Percentiles rank a stretch among this genome's conserved stretches.
Conservation (phyloP, 2,329 filamentous ascomycete genomes). For the Phialocephala subalpina region DNA sequence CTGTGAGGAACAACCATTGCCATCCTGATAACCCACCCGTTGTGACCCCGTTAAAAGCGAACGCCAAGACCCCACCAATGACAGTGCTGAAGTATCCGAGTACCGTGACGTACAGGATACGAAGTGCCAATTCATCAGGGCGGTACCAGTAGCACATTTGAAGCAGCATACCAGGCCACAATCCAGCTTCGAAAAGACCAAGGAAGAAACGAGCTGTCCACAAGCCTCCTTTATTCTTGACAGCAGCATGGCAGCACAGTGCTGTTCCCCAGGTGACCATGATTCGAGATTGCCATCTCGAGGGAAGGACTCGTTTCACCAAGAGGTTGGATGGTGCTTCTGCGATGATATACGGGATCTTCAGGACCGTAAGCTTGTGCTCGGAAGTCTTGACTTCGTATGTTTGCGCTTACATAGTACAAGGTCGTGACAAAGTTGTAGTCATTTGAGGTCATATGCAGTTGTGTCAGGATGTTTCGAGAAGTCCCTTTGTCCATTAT, state of each 20-base stretch:
- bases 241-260: slow-evolving; percentile 48
- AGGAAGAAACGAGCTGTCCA: slow-evolving; percentile 61
- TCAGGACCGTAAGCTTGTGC: slow-evolving; percentile 27
- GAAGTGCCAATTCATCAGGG: slow-evolving; percentile 55
- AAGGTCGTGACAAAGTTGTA: slow-evolving; percentile 46
- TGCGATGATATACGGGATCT: slow-evolving; percentile 47
- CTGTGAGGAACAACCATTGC: slow-evolving; percentile 50
- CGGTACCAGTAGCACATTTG: slow-evolving; percentile 58
- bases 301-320: slow-evolving; percentile 46
- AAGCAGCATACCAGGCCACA: slow-evolving; percentile 45
- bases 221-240: slow-evolving; percentile 46
- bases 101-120: slow-evolving; percentile 54
- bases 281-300: slow-evolving; percentile 46
- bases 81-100: slow-evolving; percentile 51
- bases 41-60: slow-evolving; percentile 48
- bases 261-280: slow-evolving; percentile 50
- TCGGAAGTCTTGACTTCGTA: background rate
- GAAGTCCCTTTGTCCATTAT: slow-evolving; percentile 47
- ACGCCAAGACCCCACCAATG: slow-evolving; percentile 53
- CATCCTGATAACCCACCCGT: slow-evolving; percentile 43
- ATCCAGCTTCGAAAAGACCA: slow-evolving; percentile 56
- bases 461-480: slow-evolving; percentile 33
- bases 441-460: slow-evolving; percentile 43
- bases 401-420: slow-evolving; percentile 44
- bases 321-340: slow-evolving; percentile 49